These are phyloP conservation scores for Boletus bicolor DNA, from an alignment of 768 basidiomycete species.

Conservation along the genomic window DNA sequence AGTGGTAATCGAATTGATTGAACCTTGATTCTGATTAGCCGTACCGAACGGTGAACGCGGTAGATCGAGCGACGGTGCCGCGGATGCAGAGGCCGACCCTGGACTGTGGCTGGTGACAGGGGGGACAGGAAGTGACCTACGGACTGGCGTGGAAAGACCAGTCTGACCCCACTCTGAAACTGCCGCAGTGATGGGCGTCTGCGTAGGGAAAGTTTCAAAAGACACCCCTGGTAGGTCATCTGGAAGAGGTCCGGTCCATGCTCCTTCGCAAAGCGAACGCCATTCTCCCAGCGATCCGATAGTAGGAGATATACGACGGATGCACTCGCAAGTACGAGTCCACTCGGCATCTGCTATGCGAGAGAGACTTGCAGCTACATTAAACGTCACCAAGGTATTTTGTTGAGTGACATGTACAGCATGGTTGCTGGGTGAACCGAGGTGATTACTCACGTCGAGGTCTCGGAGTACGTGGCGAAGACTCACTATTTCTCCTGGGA, in stretches of 20 bases:
- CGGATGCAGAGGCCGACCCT: slow-evolving; percentile 9
- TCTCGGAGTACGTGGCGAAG: not conserved
- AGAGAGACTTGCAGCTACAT: slow-evolving; percentile 60
- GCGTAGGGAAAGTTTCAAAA: slow-evolving; percentile 1
- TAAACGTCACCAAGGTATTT: slow-evolving; percentile 55
- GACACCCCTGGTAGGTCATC: slow-evolving; percentile 26
- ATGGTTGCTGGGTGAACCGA: slow-evolving; percentile 52
- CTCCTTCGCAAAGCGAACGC: slow-evolving; percentile 72
- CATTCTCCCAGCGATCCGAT: slow-evolving; percentile 73
- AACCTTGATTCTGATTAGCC: slow-evolving; percentile 25
- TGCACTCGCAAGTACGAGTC: slow-evolving; percentile 66
- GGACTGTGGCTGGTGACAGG: slow-evolving; percentile 11
- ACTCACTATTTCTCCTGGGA: slow-evolving; percentile 78
- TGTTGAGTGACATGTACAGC: slow-evolving; percentile 57
- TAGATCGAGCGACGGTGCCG: slow-evolving; percentile 15
- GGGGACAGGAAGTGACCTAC: slow-evolving; percentile 22
- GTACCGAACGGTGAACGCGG: slow-evolving; percentile 24
- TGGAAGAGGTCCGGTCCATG: slow-evolving; percentile 52
- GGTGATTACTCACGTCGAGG: not conserved
- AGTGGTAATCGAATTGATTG: slow-evolving; percentile 54
- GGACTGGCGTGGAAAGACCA: slow-evolving; percentile 15
- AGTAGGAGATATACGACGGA: slow-evolving; percentile 61
- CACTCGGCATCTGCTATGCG: slow-evolving; percentile 80
- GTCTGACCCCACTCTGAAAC: slow-evolving; percentile 34
- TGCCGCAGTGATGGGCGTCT: not conserved